Conservation (phyloP, 116 monocot species). For the Phalaenopsis hybrid region DNA sequence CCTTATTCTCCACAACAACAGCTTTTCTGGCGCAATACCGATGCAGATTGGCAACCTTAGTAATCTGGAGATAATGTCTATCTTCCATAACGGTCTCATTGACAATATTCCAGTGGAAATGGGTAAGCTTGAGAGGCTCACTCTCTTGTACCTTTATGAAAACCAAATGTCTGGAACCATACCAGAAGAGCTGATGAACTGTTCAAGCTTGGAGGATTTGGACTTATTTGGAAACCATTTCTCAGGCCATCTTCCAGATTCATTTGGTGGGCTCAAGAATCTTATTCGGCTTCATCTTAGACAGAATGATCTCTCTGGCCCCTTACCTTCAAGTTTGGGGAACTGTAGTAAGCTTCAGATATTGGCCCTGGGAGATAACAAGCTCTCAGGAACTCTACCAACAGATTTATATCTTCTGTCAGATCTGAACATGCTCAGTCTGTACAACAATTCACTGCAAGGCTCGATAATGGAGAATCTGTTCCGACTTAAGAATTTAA, state of each 20-base stretch:
- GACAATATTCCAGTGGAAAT: conserved; percentile 64
- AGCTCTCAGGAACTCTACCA: conserved; percentile 57
- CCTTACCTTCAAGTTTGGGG: conserved; percentile 69
- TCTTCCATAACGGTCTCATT: conserved; percentile 69
- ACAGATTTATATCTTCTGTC: conserved; percentile 44
- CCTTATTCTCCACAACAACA: conserved; percentile 81
- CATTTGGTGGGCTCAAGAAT: conserved; percentile 66
- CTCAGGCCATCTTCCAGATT: conserved; percentile 49
- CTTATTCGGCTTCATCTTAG: conserved; percentile 70
- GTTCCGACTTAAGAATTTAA: conserved; percentile 43
- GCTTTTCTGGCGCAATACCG: conserved; percentile 45
- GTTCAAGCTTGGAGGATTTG: conserved; percentile 57
- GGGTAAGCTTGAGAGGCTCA: conserved; percentile 52
- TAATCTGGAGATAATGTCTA: conserved; percentile 54
- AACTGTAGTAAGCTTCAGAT: conserved; percentile 52
- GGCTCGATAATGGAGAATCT: conserved; percentile 62
- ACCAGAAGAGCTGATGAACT: conserved; percentile 62
- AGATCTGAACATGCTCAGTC: conserved; percentile 46
- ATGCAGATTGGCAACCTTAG: conserved; percentile 66
- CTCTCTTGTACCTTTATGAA: conserved; percentile 63
- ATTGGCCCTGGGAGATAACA: conserved; percentile 78
- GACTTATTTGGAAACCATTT: conserved; percentile 95
- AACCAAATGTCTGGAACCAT: conserved; percentile 79
- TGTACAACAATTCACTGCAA: conserved; percentile 89
- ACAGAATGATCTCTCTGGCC: conserved; percentile 78